Base-by-base conservation (phyloP, 1,284 basidiomycete genomes). In the Caloboletus inedulis region DNA sequence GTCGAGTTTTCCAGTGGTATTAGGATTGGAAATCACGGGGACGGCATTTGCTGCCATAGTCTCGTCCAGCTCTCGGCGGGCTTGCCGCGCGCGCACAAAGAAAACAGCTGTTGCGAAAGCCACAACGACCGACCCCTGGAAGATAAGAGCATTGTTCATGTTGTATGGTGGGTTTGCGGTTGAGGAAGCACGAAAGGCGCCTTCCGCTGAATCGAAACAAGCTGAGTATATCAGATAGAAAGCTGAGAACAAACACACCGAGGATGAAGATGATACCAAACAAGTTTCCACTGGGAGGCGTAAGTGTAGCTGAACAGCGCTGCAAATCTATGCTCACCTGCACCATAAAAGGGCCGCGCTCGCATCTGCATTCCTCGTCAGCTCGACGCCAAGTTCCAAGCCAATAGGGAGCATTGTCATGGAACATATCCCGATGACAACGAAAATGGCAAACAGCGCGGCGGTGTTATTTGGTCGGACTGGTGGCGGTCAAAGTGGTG, bases 281-380 rank as follows among this genome's bases (percentile, higher is more conserved):
- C 1, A 85, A 53, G 61, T 91, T 91, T 19, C 81, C 84, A 37
- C 85, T 87, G 58, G 34, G 33, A 33, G 10, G 10, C 3, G 19
- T 63, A 29, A 63, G 52, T 14, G 2, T 14, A 19, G 9, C 18
- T 39, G 0, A 34, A n/a, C 4, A 25, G 23, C 3, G 9, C 2
- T n/a, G 21, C 7, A 29, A 33, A 50, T 23, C 9, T 14, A 49
- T 14, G 74, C 80, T 52, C 63, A 85, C 81, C 74, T 70, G 66
- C 82, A 82, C 88, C 88, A 91, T 21, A 91, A 62, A 25, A 89
- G 64, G 0, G 89, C 85, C 0, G 88, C 79, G 55, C 86, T 89
- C 1, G 79, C 83, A 55, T 89, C 87, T 3, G 89, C 79, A 61
- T 89, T 90, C 52, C 85, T 76, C 13, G 88, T 89, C 29, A 91